Conservation (phyloP, 805 yeast genomes). For the Zygosaccharomyces pseudorouxii region DNA sequence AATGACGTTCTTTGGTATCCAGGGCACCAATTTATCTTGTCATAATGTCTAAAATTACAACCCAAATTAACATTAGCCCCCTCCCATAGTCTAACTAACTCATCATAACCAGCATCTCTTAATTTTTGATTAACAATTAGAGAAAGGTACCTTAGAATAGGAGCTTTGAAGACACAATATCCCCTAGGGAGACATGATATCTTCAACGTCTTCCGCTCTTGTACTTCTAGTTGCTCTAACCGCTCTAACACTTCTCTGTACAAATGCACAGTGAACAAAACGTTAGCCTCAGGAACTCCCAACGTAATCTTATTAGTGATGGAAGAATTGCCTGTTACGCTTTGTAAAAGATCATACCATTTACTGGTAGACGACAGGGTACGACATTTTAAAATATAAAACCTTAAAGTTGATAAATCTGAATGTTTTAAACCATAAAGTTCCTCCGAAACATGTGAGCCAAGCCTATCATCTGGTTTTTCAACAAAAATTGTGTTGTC, state of each 20-base stretch:
- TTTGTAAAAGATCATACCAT: constrained; percentile 60
- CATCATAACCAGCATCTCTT: constrained; percentile 21
- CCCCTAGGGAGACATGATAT: constrained; percentile 20
- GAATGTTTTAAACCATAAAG: constrained; percentile 13
- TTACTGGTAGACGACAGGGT: constrained; percentile 49
- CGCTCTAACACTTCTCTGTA: constrained; percentile 10
- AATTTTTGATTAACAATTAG: constrained; percentile 35
- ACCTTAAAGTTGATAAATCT: constrained; percentile 19
- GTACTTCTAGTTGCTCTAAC: constrained; percentile 9
- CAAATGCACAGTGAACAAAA: constrained; percentile 28
- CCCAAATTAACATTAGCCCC: constrained; percentile 39
- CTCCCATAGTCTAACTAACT: constrained; percentile 28
- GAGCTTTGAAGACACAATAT: constrained; percentile 22
- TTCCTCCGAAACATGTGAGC: constrained; percentile 2
- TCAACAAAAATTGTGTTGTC: constrained; percentile 58
- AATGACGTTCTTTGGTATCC: constrained; percentile 43
- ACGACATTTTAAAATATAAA: constrained; percentile 54
- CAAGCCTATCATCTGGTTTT: constrained; percentile 20
- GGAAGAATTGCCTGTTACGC: constrained; percentile 43
- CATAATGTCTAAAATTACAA: constrained; percentile 62
- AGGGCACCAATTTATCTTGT: constrained; percentile 66
- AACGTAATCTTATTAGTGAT: constrained; percentile 43
- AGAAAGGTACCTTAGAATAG: constrained; percentile 25
- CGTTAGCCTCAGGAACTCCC: constrained; percentile 39
- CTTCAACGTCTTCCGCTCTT: constrained; percentile 14